phyloP scores from a whole-genome alignment of 2,329 filamentous ascomycete genomes.

The Venturiaceae sp. region DNA sequence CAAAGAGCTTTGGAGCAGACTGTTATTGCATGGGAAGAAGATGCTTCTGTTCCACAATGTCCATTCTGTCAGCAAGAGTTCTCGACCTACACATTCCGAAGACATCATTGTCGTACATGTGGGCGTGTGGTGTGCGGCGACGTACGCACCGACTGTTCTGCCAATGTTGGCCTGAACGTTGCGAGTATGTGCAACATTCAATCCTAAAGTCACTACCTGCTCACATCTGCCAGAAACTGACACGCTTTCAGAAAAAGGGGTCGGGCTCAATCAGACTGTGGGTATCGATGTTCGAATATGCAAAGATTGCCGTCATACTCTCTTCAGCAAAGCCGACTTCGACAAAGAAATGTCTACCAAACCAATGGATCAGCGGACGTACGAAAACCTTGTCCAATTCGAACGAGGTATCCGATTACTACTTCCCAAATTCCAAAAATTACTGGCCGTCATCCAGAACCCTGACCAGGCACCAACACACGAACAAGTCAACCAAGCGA shows the following conservation, averaged over 20 bases:
- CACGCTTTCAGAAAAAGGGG: not conserved
- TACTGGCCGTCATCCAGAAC: conserved; percentile 64
- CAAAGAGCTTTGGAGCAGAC: conserved; percentile 81
- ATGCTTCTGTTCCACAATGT: conserved; percentile 67
- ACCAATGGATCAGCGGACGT: conserved; percentile 68
- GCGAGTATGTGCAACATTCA: conserved; percentile 40
- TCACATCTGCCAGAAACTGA: not conserved
- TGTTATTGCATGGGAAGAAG: conserved; percentile 91
- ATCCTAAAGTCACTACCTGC: not conserved
- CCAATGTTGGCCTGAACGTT: conserved; percentile 72
- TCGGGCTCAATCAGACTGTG: conserved; percentile 26
- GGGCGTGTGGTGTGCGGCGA: conserved; percentile 91
- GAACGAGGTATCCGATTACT: conserved; percentile 76
- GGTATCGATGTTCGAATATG: conserved; percentile 84
- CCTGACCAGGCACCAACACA: conserved; percentile 54
- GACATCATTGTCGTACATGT: conserved; percentile 92
- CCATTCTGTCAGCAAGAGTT: conserved; percentile 97
- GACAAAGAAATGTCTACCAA: conserved; percentile 56
- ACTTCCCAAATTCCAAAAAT: conserved; percentile 73
- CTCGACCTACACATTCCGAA: conserved; percentile 79
- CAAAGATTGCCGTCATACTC: conserved; percentile 67
- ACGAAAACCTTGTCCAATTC: conserved; percentile 77
- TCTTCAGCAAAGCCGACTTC: conserved; percentile 72
- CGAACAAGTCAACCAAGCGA: conserved; percentile 71
- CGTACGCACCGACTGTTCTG: conserved; percentile 72